Base-by-base conservation (phyloP, 2,329 filamentous ascomycete species). In the Blumeriella jaapii region DNA sequence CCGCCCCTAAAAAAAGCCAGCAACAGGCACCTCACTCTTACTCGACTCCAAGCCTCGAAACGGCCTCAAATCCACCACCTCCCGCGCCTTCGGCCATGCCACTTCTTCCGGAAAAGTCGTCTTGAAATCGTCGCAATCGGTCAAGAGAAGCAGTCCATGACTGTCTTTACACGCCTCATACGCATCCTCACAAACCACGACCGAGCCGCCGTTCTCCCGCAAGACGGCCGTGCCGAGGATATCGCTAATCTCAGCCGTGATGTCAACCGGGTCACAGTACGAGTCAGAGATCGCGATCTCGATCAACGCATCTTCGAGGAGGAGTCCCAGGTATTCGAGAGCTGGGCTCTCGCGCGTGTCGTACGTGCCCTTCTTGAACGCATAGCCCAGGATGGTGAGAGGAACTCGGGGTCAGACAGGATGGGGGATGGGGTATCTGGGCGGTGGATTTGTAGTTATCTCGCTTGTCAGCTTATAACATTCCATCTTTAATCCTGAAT, bases 351-450 rank as follows among this genome's bases (percentile, higher is more conserved):
- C 81, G 23, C 82, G 69, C 4, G 78, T 82, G 53, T 87, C 82
- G 14, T 71, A 73, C 0, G 82, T 87, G 55, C 84, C 71, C 59
- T 82, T 81, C 65, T 89, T 87, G 61, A 83, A 87, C 6, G 81
- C 77, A 47, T 78, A 86, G 3, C 82, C 82, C 5, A 87, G 66
- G 2, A 87, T 63, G 2, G 77, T 68, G 10, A 86, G 62, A 89
- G 63, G 54, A 87, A 89, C 55, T 89, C 82, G 5, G 82, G 82
- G 58, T 87, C 87, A 29, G 80, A 85, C 16, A 87, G 68, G 36
- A 87, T 74, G 53, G 86, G 78, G 52, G 86, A 86, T 42, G 69
- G 67, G 9, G 75, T 65, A 12, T 68, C 69, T 1, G 78, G 77
- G 9, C 72, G 71, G 48, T 74, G 69, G 45, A 68, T 64, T 32